Conservation (phyloP, 176 grass and related monocot species). For the Bolboschoenus planiculmis region DNA sequence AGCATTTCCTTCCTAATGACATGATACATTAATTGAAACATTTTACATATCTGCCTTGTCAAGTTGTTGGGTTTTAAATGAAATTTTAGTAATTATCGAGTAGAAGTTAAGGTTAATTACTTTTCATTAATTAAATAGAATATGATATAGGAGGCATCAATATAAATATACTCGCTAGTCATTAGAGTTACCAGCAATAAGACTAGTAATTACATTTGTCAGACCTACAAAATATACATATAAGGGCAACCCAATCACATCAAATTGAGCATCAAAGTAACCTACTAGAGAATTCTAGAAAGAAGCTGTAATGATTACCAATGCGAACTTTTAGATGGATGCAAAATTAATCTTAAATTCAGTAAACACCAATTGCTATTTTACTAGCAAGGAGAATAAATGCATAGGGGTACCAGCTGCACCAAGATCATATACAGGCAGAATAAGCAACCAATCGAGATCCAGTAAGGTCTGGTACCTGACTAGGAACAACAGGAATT, state of each 20-base stretch:
- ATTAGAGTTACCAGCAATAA: neutral
- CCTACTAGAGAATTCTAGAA: neutral
- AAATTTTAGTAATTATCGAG: neutral
- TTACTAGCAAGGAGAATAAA: neutral
- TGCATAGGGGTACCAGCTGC: neutral
- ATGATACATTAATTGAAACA: neutral
- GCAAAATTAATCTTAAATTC: neutral
- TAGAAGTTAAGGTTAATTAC: neutral
- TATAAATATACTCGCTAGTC: no score
- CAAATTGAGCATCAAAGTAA: neutral
- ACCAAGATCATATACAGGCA: neutral
- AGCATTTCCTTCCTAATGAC: neutral
- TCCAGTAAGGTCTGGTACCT: neutral
- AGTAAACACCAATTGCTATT: neutral
- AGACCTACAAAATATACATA: neutral
- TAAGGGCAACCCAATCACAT: neutral
- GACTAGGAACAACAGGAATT: neutral
- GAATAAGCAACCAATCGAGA: neutral
- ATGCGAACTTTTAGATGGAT: neutral
- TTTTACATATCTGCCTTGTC: slow-evolving; percentile 10
- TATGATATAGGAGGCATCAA: no score
- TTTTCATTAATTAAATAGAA: no score
- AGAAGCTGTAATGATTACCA: neutral
- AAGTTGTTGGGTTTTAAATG: neutral
- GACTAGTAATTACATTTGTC: neutral